Evolutionary conservation across 371 early-diverging fungal species (phyloP), one percentile per base, ranked within the genome.

Genomic region (Rhizopus delemar): DNA sequence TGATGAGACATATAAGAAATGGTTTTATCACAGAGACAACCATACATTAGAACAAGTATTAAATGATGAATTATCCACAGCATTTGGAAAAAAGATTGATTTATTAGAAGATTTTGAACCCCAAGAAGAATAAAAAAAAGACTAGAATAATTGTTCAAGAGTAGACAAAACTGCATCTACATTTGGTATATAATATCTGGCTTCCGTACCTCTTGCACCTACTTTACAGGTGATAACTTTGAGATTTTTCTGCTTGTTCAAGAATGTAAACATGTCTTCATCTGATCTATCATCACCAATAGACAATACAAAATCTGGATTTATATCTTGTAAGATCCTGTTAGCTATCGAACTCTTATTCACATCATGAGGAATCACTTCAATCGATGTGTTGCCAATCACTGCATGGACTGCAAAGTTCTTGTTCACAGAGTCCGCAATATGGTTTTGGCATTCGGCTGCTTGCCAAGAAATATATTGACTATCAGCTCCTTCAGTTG

Each of bases 321-420:
- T 74, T 45, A 82, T 73, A 56, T 78, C 72, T 70, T 84, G 74
- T 52, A 88, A 60, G 51, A 90, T 69, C 32, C 83, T 74, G 38
- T 81, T 69, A 32, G 82, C 74, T 52, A 80, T 84, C 2, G 73
- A 74, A 3, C 86, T 87, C 72, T 92, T 92, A 66, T 80, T 84
- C 35, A 86, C 77, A 59, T 85, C 86, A 29, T 85, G 80, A 5
- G 90, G 90, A 75, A 77, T 51, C 48, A 92, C 95, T 70, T 97
- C 97, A 22, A 97, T 85, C 41, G 90, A 93, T 71, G 96, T 96
- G 57, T 93, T 94, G 32, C 96, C 97, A 12, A 91, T 83, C 41
- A 95, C 73, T 12, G 93, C 86, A 68, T 95, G 95, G 8, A 97
- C 90, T 7, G 94, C 91, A 50, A 89, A 85, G 71, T 90, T 93